phyloP scores from a whole-genome alignment of 495 filamentous ascomycete species.

The Cudoniella acicularis region DNA sequence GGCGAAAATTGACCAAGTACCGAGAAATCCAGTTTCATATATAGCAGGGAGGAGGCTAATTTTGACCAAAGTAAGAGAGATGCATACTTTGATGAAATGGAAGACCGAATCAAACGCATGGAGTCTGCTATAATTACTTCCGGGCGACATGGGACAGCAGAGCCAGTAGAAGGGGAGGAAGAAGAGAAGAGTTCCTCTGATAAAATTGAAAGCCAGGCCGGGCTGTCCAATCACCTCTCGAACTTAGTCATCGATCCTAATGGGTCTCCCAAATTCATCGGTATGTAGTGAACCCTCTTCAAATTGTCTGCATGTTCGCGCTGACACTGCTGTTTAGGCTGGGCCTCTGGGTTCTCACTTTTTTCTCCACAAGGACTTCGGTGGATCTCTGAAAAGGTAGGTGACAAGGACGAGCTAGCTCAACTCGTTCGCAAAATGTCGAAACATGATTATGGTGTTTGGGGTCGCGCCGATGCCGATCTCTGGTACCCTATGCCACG shows the following conservation, averaged over 20 bases:
- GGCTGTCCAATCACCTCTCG: conserved; percentile 11
- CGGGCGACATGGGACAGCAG: background rate
- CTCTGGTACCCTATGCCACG: conserved; percentile 9
- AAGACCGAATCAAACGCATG: conserved; percentile 14
- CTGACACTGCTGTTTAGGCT: conserved; percentile 6
- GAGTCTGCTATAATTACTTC: conserved; percentile 12
- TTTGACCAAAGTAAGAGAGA: conserved; percentile 2
- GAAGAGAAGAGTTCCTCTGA: background rate
- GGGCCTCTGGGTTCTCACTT: conserved; percentile 17
- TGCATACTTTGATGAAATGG: background rate
- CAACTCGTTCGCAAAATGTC: conserved; percentile 2
- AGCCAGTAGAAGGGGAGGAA: background rate
- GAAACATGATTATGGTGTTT: background rate
- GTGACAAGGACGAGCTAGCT: conserved; percentile 2
- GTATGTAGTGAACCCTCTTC: conserved; percentile 3
- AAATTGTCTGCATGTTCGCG: background rate
- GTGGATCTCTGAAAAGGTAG: conserved; percentile 16
- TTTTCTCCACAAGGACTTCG: conserved; percentile 15
- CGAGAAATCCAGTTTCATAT: background rate
- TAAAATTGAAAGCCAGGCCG: conserved; percentile 2
- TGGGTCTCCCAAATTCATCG: conserved; percentile 8
- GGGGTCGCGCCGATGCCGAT: background rate
- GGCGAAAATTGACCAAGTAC: conserved; percentile 4
- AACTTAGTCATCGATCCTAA: conserved; percentile 9
- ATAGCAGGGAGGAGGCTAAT: background rate